Evolutionary conservation across 805 yeast species (phyloP), one percentile per base, ranked within the genome.

Genomic region (Zygosaccharomyces gambellarensis): DNA sequence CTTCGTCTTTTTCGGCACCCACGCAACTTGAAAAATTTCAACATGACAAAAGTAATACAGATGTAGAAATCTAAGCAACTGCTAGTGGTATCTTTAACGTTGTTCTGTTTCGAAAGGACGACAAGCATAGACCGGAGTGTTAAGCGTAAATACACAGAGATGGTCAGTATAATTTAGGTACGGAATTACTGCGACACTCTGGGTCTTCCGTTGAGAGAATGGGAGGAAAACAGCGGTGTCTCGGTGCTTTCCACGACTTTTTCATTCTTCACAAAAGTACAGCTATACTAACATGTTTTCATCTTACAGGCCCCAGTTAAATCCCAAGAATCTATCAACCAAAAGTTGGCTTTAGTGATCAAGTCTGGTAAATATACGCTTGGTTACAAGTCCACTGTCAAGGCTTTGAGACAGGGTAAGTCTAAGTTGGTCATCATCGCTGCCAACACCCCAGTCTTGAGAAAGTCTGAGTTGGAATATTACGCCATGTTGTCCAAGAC

Each of bases 401-500:
- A 94, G 88, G 80, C 98, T 68, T 82, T 94, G 75, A 90, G 99
- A 83, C 88, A 88, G 76, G 97, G 97, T 74, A 92, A 92, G 85
- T 95, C 99, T 68, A 94, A 94, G 88, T 85, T 94, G 77, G 80
- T 94, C 74, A 86, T 94, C 80, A 83, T 94, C 71, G 96, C 99
- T 71, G 94, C 95, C 75, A 94, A 94, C 94, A 94, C 98, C 72
- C 99, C 99, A 80, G 95, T 92, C 71, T 87, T 94, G 78, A 92
- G 98, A 86, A 92, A 94, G 83, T 89, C 98, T 67, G 99, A 94
- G 85, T 85, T 94, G 77, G 99, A 94, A 84, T 94, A 94, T 86
- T 94, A 94, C 89, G 97, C 98, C 72, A 92, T 94, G 99, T 86
- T 94, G 76, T 87, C 98, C 75, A 92, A 90, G 88, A 87, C 97